Percentiles rank a stretch among this genome's conserved stretches.
Conservation (phyloP, 2,329 filamentous ascomycete genomes). For the Cordyceps pruinosa region DNA sequence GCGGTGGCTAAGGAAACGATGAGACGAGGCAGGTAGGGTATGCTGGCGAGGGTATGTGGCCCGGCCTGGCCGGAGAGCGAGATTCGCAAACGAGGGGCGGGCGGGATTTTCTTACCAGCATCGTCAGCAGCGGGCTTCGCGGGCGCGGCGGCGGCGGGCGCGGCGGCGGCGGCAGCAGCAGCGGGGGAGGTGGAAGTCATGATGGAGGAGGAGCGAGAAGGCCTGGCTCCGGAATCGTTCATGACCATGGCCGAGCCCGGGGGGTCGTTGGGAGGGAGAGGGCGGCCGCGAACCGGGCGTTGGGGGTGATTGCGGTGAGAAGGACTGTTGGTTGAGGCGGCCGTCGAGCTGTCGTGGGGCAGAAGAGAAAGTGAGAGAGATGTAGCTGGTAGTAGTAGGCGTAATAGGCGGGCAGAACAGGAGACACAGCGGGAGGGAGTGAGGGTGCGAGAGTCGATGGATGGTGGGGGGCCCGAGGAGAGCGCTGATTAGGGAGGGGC, state of each 20-base stretch:
- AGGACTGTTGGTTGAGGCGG: slow-evolving; percentile 7
- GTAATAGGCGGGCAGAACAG: not conserved
- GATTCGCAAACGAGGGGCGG: not conserved
- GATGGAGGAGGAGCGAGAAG: slow-evolving; percentile 32
- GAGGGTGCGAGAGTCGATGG: too few species aligned
- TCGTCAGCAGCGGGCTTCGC: slow-evolving; percentile 27
- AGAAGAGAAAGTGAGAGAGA: not conserved
- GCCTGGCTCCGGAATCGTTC: slow-evolving; percentile 32
- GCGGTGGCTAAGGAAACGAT: not conserved
- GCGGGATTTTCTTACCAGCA: slow-evolving; percentile 30
- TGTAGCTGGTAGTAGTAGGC: not conserved
- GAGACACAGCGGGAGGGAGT: not conserved
- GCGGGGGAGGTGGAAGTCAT: slow-evolving; percentile 28
- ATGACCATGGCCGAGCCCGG: slow-evolving; percentile 29
- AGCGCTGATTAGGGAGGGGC: slow-evolving; percentile 13
- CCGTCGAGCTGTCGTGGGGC: slow-evolving; percentile 12
- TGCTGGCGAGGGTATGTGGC: not conserved
- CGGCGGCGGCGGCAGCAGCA: slow-evolving; percentile 17
- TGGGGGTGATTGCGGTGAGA: not conserved
- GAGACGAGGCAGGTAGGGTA: not conserved
- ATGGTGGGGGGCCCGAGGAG: slow-evolving; percentile 7
- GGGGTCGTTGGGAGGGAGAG: not conserved
- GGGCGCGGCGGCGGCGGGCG: slow-evolving; percentile 10
- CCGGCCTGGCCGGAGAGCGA: too few species aligned
- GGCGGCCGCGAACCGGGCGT: not conserved